Conservation (phyloP, 208 protist genomes). For the Herpetomonas tarakana region DNA sequence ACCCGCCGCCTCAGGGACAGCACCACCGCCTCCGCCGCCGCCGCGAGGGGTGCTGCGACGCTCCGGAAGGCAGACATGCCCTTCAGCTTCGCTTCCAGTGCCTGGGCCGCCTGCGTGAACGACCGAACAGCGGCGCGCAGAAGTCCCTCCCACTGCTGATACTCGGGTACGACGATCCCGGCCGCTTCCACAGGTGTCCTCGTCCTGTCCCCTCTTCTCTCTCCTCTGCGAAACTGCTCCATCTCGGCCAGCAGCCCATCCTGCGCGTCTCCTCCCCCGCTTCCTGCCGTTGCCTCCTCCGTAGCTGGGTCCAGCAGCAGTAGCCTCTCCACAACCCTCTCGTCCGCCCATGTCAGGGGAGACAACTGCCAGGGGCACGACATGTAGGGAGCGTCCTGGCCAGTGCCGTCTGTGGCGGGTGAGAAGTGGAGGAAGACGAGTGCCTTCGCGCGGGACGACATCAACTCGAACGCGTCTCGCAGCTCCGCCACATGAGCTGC, state of each 20-base stretch:
- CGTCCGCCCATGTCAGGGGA: not conserved
- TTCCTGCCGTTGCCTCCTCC: not conserved
- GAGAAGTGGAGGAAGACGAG: not conserved
- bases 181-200: not conserved
- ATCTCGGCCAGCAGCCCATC: not conserved
- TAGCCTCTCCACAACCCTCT: not conserved
- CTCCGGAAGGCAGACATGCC: not conserved
- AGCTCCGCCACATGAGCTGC: not conserved
- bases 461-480: not conserved
- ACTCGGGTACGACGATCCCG: not conserved
- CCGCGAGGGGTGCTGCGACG: not conserved
- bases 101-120: not conserved
- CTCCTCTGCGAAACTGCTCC: not conserved
- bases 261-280: not conserved
- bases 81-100: not conserved
- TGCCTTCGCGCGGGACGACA: not conserved
- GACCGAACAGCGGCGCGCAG: not conserved
- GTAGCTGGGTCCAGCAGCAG: not conserved
- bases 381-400: not conserved
- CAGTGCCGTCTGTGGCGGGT: not conserved
- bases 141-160: not conserved
- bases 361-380: not conserved
- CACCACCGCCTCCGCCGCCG: not conserved
- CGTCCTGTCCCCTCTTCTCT: not conserved
- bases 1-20: not conserved